Evolutionary conservation across 2,329 filamentous ascomycete species (phyloP).

Genomic region (Triangularia setosa): DNA sequence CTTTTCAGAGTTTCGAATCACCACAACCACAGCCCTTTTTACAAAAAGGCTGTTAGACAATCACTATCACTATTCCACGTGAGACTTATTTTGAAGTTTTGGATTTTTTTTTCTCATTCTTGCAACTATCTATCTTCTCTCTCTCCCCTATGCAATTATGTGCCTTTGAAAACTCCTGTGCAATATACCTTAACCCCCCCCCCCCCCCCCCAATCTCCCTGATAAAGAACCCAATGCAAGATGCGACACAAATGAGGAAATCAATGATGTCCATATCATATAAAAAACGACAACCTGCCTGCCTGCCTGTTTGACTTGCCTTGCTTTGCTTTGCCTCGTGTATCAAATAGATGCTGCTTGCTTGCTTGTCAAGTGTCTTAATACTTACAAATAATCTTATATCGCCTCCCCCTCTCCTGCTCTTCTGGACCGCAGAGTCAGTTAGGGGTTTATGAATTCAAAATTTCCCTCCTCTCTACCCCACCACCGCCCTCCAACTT

Average conservation of each 20-base stretch:
- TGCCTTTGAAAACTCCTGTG: neutral
- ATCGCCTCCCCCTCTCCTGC: neutral
- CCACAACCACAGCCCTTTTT: too few relatives aligned
- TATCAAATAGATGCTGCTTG: neutral
- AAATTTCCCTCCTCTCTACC: conserved; percentile 5
- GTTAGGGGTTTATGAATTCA: neutral
- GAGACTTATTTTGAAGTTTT: neutral
- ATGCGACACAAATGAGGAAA: neutral
- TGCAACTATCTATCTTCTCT: neutral
- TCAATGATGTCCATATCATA: neutral
- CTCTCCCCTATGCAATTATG: neutral
- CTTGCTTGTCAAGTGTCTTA: neutral
- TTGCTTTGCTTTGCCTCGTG: neutral
- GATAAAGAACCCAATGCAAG: neutral
- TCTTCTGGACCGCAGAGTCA: too few relatives aligned
- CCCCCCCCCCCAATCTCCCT: neutral
- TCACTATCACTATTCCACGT: too few relatives aligned
- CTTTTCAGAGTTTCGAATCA: too few relatives aligned
- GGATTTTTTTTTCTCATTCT: neutral
- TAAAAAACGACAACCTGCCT: neutral
- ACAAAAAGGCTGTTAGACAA: too few relatives aligned
- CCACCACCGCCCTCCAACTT: conserved; percentile 27
- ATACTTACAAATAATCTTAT: neutral
- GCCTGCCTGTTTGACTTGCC: neutral
- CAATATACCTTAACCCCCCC: neutral